These are phyloP conservation scores for Saksenaea oblongispora DNA, from an alignment of 371 early-diverging fungal species.

Conservation along the genomic window DNA sequence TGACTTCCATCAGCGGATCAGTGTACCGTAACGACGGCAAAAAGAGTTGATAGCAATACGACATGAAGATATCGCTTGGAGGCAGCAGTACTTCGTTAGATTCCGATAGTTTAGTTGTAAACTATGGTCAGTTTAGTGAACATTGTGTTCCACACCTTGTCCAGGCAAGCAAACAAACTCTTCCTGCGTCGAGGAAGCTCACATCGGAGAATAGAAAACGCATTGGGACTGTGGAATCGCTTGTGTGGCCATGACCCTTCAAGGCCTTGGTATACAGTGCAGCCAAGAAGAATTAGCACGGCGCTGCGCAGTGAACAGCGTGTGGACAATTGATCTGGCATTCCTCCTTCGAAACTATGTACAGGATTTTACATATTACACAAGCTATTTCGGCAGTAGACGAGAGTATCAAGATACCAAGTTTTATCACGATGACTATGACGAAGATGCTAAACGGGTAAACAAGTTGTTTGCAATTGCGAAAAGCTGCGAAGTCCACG, in stretches of 20 bases:
- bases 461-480: conserved; percentile 77
- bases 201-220: conserved; percentile 23
- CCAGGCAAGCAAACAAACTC: conserved; percentile 19
- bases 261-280: conserved; percentile 54
- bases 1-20: not conserved
- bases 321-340: conserved; percentile 90
- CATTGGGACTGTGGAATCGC: conserved; percentile 90
- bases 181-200: not conserved
- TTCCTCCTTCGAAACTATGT: conserved; percentile 69
- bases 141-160: conserved; percentile 33
- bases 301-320: conserved; percentile 61
- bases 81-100: conserved; percentile 9
- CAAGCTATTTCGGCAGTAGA: conserved; percentile 80
- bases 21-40: not conserved
- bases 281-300: conserved; percentile 42
- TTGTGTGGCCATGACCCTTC: conserved; percentile 75
- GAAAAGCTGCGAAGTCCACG: conserved; percentile 66
- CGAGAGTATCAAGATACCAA: conserved; percentile 65
- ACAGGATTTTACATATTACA: conserved; percentile 86
- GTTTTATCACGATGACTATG: conserved; percentile 75
- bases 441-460: conserved; percentile 74
- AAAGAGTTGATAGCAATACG: not conserved
- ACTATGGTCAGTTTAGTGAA: conserved; percentile 30
- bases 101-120: conserved; percentile 18
- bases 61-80: conserved; percentile 1